A percentile compares a stretch with the other conserved stretches of the same genome.
Conservation (phyloP, 495 filamentous ascomycete species). For the Daldinia vernicosa region DNA sequence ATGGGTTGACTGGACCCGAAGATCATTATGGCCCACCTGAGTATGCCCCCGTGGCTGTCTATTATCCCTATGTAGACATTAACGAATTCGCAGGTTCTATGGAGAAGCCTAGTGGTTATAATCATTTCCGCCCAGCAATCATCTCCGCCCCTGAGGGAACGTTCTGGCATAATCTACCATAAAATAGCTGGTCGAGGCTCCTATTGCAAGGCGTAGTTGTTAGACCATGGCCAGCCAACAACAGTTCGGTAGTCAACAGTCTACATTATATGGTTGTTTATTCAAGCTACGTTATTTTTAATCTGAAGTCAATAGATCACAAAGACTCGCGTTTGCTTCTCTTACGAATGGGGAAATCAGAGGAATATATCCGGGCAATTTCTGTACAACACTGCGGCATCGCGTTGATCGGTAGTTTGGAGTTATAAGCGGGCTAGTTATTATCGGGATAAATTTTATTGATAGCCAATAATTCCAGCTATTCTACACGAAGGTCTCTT, state of each 20-base stretch:
- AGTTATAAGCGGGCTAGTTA: constrained; percentile 37
- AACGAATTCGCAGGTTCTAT: constrained; percentile 43
- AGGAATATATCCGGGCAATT: constrained; percentile 4
- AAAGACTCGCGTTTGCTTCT: constrained; percentile 35
- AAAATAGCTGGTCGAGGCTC: not conserved
- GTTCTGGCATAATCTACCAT: not conserved
- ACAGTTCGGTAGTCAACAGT: not conserved
- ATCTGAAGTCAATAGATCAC: constrained; percentile 30
- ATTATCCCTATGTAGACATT: constrained; percentile 11
- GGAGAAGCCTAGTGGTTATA: constrained; percentile 45
- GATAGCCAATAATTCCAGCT: constrained; percentile 21
- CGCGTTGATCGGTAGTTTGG: constrained; percentile 34
- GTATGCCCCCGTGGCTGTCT: constrained; percentile 40
- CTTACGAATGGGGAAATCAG: constrained; percentile 12
- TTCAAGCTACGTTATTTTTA: constrained; percentile 22
- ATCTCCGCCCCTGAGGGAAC: not conserved
- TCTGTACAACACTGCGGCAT: constrained; percentile 35
- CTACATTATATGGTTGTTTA: constrained; percentile 9
- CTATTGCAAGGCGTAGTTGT: constrained; percentile 6
- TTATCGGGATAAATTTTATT: constrained; percentile 25
- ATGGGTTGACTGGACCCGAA: constrained; percentile 47
- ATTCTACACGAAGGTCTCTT: not conserved
- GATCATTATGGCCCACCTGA: constrained; percentile 49
- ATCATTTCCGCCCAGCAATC: too few relatives aligned
- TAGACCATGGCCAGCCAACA: not conserved